phyloP scores from a whole-genome alignment of 2,329 filamentous ascomycete genomes.

The Fusarium temperatum region DNA sequence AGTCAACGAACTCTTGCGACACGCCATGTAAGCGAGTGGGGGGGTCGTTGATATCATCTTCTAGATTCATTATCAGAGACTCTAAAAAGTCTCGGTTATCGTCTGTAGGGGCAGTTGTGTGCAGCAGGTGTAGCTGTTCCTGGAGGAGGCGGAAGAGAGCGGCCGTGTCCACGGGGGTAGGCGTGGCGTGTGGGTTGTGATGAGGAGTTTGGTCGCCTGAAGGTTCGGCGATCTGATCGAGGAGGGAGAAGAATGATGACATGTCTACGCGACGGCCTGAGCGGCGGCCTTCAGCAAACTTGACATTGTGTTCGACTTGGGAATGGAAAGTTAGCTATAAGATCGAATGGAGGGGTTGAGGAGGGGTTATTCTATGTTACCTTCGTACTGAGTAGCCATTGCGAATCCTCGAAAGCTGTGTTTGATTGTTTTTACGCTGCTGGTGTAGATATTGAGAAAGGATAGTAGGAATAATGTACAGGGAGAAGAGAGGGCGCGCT shows the following conservation, averaged over 20 bases:
- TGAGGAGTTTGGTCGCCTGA: slow-evolving; percentile 48
- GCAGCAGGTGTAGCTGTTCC: slow-evolving; percentile 65
- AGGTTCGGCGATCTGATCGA: slow-evolving; percentile 60
- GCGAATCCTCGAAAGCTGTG: slow-evolving; percentile 9
- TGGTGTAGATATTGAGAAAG: background rate
- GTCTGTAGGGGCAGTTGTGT: slow-evolving; percentile 57
- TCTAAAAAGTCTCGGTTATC: slow-evolving; percentile 62
- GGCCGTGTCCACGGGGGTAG: slow-evolving; percentile 67
- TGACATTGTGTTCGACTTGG: slow-evolving; percentile 73
- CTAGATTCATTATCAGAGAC: slow-evolving; percentile 57
- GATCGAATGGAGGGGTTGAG: slow-evolving; percentile 3
- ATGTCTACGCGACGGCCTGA: slow-evolving; percentile 68
- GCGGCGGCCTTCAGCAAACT: slow-evolving; percentile 51
- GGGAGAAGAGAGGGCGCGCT: background rate
- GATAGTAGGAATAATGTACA: background rate
- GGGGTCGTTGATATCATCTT: slow-evolving; percentile 61
- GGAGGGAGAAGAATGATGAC: slow-evolving; percentile 68
- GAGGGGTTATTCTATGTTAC: slow-evolving; percentile 43
- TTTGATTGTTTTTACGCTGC: background rate
- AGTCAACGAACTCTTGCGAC: slow-evolving; percentile 66
- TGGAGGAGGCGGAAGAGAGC: slow-evolving; percentile 67
- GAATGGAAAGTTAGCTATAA: background rate
- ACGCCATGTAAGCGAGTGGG: slow-evolving; percentile 64
- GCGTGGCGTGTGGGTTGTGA: slow-evolving; percentile 65
- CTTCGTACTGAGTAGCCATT: slow-evolving; percentile 68